Percentiles rank a stretch among this genome's conserved stretches.
phyloP scores from a whole-genome alignment of 495 filamentous ascomycete species.

The Penicillium pancosmium region DNA sequence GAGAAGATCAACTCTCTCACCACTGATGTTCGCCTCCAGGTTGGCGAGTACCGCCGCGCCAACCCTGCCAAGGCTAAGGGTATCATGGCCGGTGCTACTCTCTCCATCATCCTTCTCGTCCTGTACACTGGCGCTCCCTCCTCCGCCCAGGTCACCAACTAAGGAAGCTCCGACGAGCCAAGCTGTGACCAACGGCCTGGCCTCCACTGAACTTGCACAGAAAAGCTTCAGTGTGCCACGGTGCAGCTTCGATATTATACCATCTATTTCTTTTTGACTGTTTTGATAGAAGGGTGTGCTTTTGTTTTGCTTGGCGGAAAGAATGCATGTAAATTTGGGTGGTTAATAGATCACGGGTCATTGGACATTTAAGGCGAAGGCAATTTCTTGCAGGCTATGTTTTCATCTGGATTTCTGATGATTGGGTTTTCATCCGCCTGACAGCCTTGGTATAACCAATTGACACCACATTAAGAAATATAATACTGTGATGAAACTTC shows the following conservation, averaged over 20 bases:
- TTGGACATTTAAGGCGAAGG: slow-evolving; percentile 20
- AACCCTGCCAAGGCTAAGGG: slow-evolving; percentile 71
- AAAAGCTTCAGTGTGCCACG: slow-evolving; percentile 2
- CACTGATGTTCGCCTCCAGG: slow-evolving; percentile 54
- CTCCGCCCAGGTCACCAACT: slow-evolving; percentile 23
- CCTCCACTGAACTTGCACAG: slow-evolving; percentile 1
- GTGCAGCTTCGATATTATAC: slow-evolving; percentile 10
- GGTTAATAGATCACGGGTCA: slow-evolving; percentile 23
- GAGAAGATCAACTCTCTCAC: slow-evolving; percentile 72
- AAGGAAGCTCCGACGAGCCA: slow-evolving; percentile 8
- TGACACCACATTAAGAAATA: slow-evolving; percentile 14
- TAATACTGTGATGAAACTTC: neutral
- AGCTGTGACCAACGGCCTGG: slow-evolving; percentile 5
- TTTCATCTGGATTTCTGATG: slow-evolving; percentile 24
- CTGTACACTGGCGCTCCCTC: slow-evolving; percentile 47
- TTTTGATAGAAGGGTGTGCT: slow-evolving; percentile 22
- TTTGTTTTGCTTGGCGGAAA: slow-evolving; percentile 11
- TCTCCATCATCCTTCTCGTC: slow-evolving; percentile 60
- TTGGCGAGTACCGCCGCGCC: slow-evolving; percentile 54
- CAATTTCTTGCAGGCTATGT: slow-evolving; percentile 18
- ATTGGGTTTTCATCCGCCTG: slow-evolving; percentile 25
- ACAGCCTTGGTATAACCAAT: slow-evolving; percentile 25
- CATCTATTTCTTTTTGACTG: slow-evolving; percentile 9
- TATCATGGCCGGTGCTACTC: slow-evolving; percentile 56
- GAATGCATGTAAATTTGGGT: slow-evolving; percentile 26